phyloP scores from a whole-genome alignment of 2,329 filamentous ascomycete species.

The Metarhizium sp. region DNA sequence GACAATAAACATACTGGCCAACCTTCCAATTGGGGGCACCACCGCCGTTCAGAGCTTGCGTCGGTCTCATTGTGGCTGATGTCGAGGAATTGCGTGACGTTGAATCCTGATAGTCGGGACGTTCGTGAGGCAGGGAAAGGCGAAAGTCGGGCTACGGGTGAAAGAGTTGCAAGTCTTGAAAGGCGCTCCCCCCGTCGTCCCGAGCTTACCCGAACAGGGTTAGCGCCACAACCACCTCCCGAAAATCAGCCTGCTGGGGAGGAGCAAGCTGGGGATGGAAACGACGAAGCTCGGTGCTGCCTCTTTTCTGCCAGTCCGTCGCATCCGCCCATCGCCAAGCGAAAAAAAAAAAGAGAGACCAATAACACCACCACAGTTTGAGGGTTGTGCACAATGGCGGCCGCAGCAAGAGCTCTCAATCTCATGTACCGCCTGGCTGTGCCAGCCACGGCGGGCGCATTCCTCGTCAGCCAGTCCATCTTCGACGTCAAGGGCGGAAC shows the following conservation, averaged over 20 bases:
- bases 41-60: constrained; percentile 25
- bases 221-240: constrained; percentile 17
- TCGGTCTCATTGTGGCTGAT: constrained; percentile 30
- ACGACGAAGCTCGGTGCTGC: background rate
- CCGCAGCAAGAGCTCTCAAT: constrained; percentile 48
- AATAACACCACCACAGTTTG: background rate
- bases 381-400: constrained; percentile 30
- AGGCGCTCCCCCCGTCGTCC: constrained; percentile 15
- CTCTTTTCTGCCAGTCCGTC: background rate
- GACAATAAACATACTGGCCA: constrained; percentile 24
- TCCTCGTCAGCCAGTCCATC: constrained; percentile 66
- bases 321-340: background rate
- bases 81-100: constrained; percentile 14
- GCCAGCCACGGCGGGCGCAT: constrained; percentile 60
- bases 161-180: constrained; percentile 12
- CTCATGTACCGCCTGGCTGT: constrained; percentile 60
- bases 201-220: constrained; percentile 24
- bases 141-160: constrained; percentile 7
- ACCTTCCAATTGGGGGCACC: constrained; percentile 23
- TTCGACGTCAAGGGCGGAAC: constrained; percentile 97
- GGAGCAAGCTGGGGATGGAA: background rate
- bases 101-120: constrained; percentile 16
- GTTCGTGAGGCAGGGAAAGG: constrained; percentile 9
- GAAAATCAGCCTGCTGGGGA: constrained; percentile 12
- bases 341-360: background rate